Evolutionary conservation across 2,329 filamentous ascomycete species (phyloP), one percentile per base, ranked within the genome.

Genomic region (Exserohilum rostratum): DNA sequence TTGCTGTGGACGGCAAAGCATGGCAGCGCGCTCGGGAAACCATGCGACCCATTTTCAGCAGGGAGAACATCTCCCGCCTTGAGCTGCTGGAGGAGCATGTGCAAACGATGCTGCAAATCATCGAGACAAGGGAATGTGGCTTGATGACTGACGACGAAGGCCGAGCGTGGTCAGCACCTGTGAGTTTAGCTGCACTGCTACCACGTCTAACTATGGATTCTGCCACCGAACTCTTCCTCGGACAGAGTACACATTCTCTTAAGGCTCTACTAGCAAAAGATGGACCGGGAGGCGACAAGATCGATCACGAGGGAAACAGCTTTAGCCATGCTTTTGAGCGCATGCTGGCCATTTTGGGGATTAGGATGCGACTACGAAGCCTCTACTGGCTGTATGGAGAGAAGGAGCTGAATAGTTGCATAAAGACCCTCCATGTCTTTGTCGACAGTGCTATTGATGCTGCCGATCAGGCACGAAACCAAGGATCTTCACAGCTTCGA

Each of bases 341-440:
- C 2, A 53, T 53, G 50, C 10, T 53, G 3, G 5, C 44, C 17
- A 49, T 53, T 10, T 17, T 53, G 15, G 50, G 50, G 35, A 43
- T 6, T 13, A 43, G 50, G 18, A 53, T 53, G 50, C 50, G 50
- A 1, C 44, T 53, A 0, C 50, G 50, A 20, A 49, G 50, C 12
- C 17, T 53, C 15, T 53, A 48, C 11, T 53, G 50, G 45, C n/a
- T 53, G 3, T 53, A 53, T 13, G 50, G 50, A 9, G 48, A 43
- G 44, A 49, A 35, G 6, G 37, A 53, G 3, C 25, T 53, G 11
- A 27, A 27, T 13, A 37, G 37, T 11, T 53, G 50, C 30, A 53
- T 53, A 5, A 37, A 44, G 2, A 38, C 38, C 1, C 45, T 53
- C 13, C 50, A 53, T 37, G 2, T 13, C 6, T 53, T 48, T 22